Evolutionary conservation across 805 yeast species (phyloP).

Genomic region (Metschnikowia shivogae): DNA sequence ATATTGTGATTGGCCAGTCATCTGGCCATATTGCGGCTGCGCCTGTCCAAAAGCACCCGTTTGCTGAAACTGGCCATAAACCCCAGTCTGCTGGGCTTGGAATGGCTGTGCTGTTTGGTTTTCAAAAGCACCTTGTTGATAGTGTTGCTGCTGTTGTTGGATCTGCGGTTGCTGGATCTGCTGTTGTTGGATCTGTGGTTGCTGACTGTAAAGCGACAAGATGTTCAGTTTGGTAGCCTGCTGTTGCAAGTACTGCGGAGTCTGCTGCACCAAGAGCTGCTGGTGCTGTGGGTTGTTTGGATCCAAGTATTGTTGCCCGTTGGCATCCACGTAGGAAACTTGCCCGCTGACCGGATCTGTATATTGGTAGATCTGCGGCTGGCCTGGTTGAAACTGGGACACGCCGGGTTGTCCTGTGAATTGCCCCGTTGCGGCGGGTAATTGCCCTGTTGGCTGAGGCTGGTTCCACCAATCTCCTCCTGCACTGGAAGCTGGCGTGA

Average conservation of each 20-base stretch:
- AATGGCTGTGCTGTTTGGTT: slow-evolving; percentile 6
- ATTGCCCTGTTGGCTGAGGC: not conserved
- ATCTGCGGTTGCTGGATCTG: slow-evolving; percentile 1
- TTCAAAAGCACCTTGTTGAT: not conserved
- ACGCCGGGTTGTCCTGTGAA: slow-evolving; percentile 4
- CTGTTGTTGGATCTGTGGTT: too few relatives aligned
- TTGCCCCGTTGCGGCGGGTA: not conserved
- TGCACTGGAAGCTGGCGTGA: slow-evolving; percentile 20
- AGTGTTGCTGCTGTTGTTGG: slow-evolving; percentile 16
- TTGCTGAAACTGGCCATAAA: not conserved
- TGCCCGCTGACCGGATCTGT: slow-evolving; percentile 70
- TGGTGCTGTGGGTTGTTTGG: slow-evolving; percentile 26
- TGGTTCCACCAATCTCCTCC: slow-evolving; percentile 32
- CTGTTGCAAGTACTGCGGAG: slow-evolving; percentile 24
- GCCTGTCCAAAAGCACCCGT: not conserved
- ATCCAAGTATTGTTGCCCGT: slow-evolving; percentile 50
- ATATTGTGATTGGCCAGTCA: not conserved
- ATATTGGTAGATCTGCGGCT: slow-evolving; percentile 58
- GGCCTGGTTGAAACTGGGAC: slow-evolving; percentile 17
- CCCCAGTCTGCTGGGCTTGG: slow-evolving; percentile 13
- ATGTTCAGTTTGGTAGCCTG: slow-evolving; percentile 36
- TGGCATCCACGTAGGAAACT: slow-evolving; percentile 60
- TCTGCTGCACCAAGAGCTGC: slow-evolving; percentile 32
- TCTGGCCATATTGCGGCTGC: not conserved
- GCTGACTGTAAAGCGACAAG: slow-evolving; percentile 32